These are phyloP conservation scores for Rhododendron williamsianum DNA, from an alignment of 148 eudicot species.

Conservation along the genomic window DNA sequence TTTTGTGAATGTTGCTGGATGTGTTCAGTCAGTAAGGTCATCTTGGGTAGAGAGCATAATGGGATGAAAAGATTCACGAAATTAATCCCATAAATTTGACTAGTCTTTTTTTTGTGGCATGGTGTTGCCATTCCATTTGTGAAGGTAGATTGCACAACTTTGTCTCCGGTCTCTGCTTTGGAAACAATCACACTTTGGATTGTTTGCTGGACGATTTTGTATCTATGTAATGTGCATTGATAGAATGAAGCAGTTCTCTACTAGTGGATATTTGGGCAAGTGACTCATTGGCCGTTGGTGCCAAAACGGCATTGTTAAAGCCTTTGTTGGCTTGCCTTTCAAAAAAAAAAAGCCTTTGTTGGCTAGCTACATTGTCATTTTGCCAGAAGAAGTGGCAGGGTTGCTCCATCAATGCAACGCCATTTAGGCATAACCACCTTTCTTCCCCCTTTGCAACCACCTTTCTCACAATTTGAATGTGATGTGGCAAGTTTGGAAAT, in stretches of 20 bases:
- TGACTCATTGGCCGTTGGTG: background rate
- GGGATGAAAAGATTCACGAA: background rate
- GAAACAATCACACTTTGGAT: background rate
- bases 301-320: background rate
- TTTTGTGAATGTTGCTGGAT: background rate
- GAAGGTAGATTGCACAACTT: background rate
- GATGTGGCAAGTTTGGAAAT: background rate
- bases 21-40: background rate
- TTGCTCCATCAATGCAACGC: background rate
- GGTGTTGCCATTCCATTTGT: background rate
- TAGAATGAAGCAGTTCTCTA: background rate
- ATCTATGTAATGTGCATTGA: background rate
- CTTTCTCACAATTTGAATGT: background rate
- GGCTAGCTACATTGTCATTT: background rate
- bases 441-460: background rate
- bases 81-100: background rate
- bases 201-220: background rate
- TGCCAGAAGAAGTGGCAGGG: background rate
- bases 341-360: background rate
- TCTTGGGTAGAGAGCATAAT: background rate
- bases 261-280: background rate
- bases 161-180: background rate
- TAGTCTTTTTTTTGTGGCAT: background rate
- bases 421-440: background rate
- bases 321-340: background rate